phyloP scores from a whole-genome alignment of 2,329 filamentous ascomycete species.

The Waltergamsia citrina region DNA sequence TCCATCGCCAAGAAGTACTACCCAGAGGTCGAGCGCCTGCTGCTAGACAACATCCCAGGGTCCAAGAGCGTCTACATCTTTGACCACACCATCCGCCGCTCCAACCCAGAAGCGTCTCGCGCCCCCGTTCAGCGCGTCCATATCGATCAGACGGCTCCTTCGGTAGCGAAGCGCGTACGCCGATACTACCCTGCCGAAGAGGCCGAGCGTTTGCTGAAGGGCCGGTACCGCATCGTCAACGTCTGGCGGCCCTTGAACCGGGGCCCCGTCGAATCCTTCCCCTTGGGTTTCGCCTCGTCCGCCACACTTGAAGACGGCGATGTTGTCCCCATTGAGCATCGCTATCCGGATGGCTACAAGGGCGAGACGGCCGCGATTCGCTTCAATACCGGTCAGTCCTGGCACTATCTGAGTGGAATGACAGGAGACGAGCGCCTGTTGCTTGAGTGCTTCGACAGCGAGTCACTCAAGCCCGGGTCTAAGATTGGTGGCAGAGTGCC shows the following conservation, averaged over 20 bases:
- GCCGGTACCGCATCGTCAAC: conserved; percentile 76
- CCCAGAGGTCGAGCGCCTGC: conserved; percentile 67
- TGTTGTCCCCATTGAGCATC: conserved; percentile 62
- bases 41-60: conserved; percentile 59
- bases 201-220: conserved; percentile 54
- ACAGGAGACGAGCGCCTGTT: conserved; percentile 61
- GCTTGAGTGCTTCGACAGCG: conserved; percentile 71
- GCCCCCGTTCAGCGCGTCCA: conserved; percentile 65
- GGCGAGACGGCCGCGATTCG: conserved; percentile 68
- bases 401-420: conserved; percentile 78
- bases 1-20: conserved; percentile 70
- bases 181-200: conserved; percentile 57
- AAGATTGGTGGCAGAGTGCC: conserved; percentile 49
- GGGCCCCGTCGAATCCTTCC: conserved; percentile 53
- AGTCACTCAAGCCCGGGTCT: conserved; percentile 37
- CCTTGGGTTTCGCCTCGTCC: conserved; percentile 61
- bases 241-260: conserved; percentile 65
- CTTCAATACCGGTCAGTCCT: conserved; percentile 53
- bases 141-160: conserved; percentile 69
- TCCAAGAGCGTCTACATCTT: conserved; percentile 63
- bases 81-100: conserved; percentile 79
- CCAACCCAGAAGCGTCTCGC: conserved; percentile 46
- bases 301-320: conserved; percentile 51
- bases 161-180: conserved; percentile 57
- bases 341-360: conserved; percentile 53